These are phyloP conservation scores for Entelexis sorbosivorans DNA, from an alignment of 1,139 yeast genomes.

Conservation along the genomic window DNA sequence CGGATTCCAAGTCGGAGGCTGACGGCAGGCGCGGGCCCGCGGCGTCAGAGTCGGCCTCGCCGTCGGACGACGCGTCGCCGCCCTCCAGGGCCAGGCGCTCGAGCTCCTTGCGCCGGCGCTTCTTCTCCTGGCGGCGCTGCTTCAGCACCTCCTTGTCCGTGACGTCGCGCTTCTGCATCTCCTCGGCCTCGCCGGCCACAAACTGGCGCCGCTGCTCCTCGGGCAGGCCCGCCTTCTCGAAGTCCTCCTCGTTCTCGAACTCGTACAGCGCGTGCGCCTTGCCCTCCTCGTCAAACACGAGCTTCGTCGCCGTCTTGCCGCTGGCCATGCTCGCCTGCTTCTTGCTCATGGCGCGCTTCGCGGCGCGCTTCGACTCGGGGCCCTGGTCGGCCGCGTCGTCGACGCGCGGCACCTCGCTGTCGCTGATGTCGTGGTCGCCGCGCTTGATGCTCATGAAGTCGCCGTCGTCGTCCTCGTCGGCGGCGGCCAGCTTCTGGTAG, in stretches of 20 bases:
- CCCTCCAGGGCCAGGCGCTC: conserved; percentile 47
- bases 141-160: conserved; percentile 75
- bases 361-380: conserved; percentile 78
- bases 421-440: conserved; percentile 55
- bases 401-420: conserved; percentile 53
- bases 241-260: conserved; percentile 80
- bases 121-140: conserved; percentile 76
- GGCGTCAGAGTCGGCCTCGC: conserved; percentile 9
- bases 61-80: conserved; percentile 31
- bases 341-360: conserved; percentile 77
- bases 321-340: conserved; percentile 52
- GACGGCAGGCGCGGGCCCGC: conserved; percentile 8
- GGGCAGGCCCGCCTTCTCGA: conserved; percentile 67
- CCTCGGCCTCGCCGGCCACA: conserved; percentile 51
- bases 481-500: conserved; percentile 49
- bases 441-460: conserved; percentile 72
- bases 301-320: conserved; percentile 50
- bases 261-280: conserved; percentile 81
- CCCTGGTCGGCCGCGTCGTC: conserved; percentile 17
- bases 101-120: conserved; percentile 73
- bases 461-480: conserved; percentile 36
- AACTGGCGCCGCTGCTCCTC: conserved; percentile 55
- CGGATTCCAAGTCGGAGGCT: conserved; percentile 3
- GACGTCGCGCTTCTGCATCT: conserved; percentile 60
- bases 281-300: conserved; percentile 91